A percentile compares a stretch with the other conserved stretches of the same genome.
Conservation (phyloP, 345 rosid species). For the Eucalyptus tenuipes region DNA sequence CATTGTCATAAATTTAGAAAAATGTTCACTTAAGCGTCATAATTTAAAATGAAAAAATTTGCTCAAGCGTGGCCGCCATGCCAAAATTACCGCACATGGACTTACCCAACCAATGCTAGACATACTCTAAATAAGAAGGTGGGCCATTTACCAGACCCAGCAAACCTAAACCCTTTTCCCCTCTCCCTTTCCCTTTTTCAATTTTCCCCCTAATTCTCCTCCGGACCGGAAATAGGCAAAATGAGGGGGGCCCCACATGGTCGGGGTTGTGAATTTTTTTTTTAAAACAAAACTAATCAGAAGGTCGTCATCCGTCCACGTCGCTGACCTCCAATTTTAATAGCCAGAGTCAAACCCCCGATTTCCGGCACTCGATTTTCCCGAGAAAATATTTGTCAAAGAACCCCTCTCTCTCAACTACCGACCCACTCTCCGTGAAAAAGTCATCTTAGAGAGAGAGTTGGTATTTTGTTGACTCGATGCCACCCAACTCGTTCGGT, state of each 20-base stretch:
- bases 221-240: not conserved
- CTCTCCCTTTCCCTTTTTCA: too few species aligned
- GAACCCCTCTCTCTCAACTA: too few species aligned
- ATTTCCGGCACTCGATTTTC: not conserved
- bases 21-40: fast-evolving
- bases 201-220: not conserved
- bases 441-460: not conserved
- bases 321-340: not conserved
- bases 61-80: fast-evolving
- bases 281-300: not conserved
- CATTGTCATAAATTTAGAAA: fast-evolving
- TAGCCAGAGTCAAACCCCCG: not conserved
- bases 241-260: too few species aligned
- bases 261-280: too few species aligned
- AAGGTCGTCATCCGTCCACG: not conserved
- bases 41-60: fast-evolving
- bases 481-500: not conserved
- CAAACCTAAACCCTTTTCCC: not conserved
- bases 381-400: not conserved
- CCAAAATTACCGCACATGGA: not conserved
- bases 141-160: not conserved
- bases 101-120: not conserved
- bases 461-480: not conserved
- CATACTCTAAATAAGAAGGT: too few species aligned
- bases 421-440: not conserved